Evolutionary conservation across 305 asterid genomes (phyloP), one percentile per base, ranked within the genome.

Genomic region (Solanum hybrid): DNA sequence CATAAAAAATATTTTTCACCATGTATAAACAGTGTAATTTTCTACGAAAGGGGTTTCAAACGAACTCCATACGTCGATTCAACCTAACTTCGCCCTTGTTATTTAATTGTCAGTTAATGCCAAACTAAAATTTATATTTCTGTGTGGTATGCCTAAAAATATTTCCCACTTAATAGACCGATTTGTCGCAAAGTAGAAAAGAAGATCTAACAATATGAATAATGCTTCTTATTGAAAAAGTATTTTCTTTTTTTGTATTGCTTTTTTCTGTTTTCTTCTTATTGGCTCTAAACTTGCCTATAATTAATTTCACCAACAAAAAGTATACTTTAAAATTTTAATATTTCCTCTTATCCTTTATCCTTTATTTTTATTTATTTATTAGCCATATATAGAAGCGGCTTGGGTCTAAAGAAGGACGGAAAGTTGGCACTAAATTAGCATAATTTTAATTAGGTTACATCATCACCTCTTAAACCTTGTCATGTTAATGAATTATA

Each of bases 231-330:
- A 17, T 56, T 17, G 69, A 56, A 17, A 51, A 51, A 51, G 10
- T 17, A 17, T 56, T 17, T 27, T 29, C 40, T 31, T 51, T 84
- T 82, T 29, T 24, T 6, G 29, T 45, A 82, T 29, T 51, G 73
- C 4, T 27, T 42, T 15, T 81, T n/a, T 15, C 4, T 45, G 6
- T 51, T 45, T 51, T 82, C 35, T 45, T 45, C 38, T 31, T 45
- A 29, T 40, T 40, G 86, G 14, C 26, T 45, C 32, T 82, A 81
- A 81, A 81, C 86, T 81, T 26, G 86, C 26, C 10, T 81, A 40
- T 22, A 81, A 27, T 14, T 81, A 81, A 42, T 40, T 81, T 81
- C 69, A 81, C 37, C 86, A 42, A 81, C 86, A 14, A 81, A 80
- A 81, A 14, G 24, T 42, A 81, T n/a, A 81, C 11, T 31, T 17